Base-by-base conservation (phyloP, 192 early-diverging fungal species). In the Umbelopsis sp. region DNA sequence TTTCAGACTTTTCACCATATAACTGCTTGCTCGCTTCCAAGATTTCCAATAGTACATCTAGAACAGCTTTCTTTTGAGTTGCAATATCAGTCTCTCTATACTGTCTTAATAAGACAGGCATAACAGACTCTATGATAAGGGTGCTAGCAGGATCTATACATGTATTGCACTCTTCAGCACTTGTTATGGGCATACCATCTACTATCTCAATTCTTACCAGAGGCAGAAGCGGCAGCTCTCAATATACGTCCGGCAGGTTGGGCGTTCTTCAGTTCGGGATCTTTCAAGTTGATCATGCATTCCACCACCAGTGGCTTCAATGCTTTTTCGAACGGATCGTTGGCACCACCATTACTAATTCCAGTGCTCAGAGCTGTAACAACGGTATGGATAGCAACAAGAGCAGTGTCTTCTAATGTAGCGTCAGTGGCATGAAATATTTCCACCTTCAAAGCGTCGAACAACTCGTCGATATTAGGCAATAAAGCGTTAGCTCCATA, bases 381-480 rank as follows among this genome's bases (percentile, higher is more conserved):
- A 11, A 95, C 78, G 20, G 79, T 78, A 37, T 79, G 78, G 45
- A 94, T 74, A 22, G 85, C 76, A 15, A 80, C 79, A 27, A 96
- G 77, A 1, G 94, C 93, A 3, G 89, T 84, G 1, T 83, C 77
- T 69, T 91, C 88, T 10, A 92, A 82, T 9, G 83, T 75, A 10
- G 89, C 87, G 70, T 93, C 90, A 58, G 90, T 84, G 1, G 92
- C 84, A 83, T 94, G 90, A 67, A 93, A 86, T 18, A 95, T 87
- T 78, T 93, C 92, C 49, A 91, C 85, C 64, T 89, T 88, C 41
- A 93, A 80, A 35, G 81, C 82, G 52, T 92, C 90, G 75, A 94
- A 92, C 27, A 99, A 74, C 20, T 86, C 81, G 53, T 92, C 86
- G 27, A 94, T 72, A 66, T 92, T 83, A 2, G 88, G 87, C 13